Base-by-base conservation (phyloP, 2,329 filamentous ascomycete genomes). In the Fusarium agapanthi region DNA sequence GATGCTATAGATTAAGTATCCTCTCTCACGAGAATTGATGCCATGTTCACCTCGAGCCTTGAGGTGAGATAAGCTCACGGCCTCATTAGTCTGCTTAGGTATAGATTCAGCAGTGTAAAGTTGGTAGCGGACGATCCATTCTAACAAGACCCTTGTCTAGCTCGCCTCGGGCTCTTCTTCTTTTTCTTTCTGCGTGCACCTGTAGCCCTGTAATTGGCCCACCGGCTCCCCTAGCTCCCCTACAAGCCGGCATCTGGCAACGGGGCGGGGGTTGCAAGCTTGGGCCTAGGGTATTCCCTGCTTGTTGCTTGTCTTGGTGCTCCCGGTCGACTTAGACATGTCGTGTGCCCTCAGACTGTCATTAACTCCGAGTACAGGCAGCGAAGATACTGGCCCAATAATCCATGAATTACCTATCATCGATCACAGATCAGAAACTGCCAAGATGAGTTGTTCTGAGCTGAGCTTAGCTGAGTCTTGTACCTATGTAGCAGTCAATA, bases 211-310 rank as follows among this genome's bases (percentile, higher is more conserved):
- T 28, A 58, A 69, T 69, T 69, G 58, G 66, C 18, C 37, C 26
- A 59, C 30, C 18, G 24, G 6, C 24, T 15, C n/a, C 26, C 37
- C 34, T 22, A 22, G 14, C 28, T 35, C 26, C 28, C 26, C 32
- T 38, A 66, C 61, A 66, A 70, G 48, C 67, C 67, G 66, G 66
- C 54, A 70, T 66, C 54, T 61, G 67, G 67, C 66, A 66, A 59
- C 57, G 53, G 47, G 34, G 43, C 48, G 40, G 61, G 58, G 58
- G n/a, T 47, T 47, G 9, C 28, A 67, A 51, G 62, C 62, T 67
- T 67, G 63, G 40, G 54, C n/a, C 11, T 56, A 68, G 50, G 57
- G 45, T 65, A 24, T 64, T 38, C 66, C 66, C 66, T 69, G 66
- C 32, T 69, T 54, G 58, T 55, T 44, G 22, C 44, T 54, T 67